These are phyloP conservation scores for Trichoderma gracile DNA, from an alignment of 2,329 filamentous ascomycete species.

Conservation along the genomic window DNA sequence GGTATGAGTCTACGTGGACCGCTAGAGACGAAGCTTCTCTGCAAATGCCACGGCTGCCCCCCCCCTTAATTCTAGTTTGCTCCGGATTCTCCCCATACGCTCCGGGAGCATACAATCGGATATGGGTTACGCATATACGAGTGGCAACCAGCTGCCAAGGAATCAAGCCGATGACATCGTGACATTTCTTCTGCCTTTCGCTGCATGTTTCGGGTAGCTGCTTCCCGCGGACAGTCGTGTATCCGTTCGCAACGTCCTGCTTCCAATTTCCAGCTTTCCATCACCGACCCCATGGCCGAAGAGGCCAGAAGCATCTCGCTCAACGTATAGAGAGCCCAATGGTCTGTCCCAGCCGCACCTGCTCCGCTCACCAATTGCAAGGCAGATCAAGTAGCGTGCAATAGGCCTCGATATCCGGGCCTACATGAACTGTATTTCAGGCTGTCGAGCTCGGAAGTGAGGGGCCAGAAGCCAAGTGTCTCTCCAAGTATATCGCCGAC, in stretches of 20 bases:
- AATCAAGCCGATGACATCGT: background rate
- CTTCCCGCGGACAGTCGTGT: background rate
- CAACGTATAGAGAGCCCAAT: background rate
- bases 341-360: background rate
- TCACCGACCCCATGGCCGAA: slow-evolving; percentile 12
- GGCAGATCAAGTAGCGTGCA: background rate
- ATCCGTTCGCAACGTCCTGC: slow-evolving; percentile 2
- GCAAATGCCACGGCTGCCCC: background rate
- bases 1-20: background rate
- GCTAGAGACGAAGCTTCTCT: background rate
- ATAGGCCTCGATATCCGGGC: background rate
- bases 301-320: slow-evolving; percentile 1
- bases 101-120: background rate
- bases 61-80: background rate
- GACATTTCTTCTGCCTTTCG: background rate
- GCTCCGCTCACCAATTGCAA: slow-evolving; percentile 1
- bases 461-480: background rate
- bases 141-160: background rate
- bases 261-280: background rate
- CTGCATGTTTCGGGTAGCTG: slow-evolving; percentile 14
- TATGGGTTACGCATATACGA: background rate
- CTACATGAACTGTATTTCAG: slow-evolving; percentile 1
- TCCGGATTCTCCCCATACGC: background rate
- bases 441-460: slow-evolving; percentile 6
- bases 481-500: background rate